Conservation (phyloP, 768 basidiomycete genomes). For the Leccinum rimulosum region DNA sequence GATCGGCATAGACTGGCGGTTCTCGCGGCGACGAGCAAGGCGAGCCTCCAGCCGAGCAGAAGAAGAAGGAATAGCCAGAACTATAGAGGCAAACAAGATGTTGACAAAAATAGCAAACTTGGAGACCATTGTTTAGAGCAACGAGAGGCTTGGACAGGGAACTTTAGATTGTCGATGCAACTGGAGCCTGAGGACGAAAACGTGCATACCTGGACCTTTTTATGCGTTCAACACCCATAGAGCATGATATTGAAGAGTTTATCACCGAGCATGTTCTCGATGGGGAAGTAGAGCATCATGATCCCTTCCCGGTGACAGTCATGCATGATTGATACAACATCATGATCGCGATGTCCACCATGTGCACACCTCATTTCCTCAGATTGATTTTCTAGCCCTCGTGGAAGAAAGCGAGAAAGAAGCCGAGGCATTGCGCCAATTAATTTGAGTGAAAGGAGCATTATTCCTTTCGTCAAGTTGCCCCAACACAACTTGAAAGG, state of each 20-base stretch:
- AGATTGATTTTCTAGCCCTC: no score
- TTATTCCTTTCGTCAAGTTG: no score
- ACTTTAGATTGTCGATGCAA: neutral
- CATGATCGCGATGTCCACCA: neutral
- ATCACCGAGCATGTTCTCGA: neutral
- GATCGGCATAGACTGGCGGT: constrained; percentile 11
- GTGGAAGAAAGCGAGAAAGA: no score
- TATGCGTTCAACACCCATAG: neutral
- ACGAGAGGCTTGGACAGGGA: neutral
- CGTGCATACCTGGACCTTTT: neutral
- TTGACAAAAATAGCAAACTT: constrained; percentile 14
- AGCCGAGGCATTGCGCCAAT: no score
- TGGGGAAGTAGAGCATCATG: neutral
- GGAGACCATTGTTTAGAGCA: constrained; percentile 14
- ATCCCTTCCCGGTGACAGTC: no score
- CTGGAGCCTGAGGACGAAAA: neutral
- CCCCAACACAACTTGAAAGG: no score
- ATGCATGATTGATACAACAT: neutral
- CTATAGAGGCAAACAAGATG: constrained; percentile 18
- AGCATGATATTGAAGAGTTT: neutral
- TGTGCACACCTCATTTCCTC: no score
- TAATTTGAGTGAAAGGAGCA: no score
- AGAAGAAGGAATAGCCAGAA: constrained; percentile 11
- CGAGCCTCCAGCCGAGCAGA: constrained; percentile 5
- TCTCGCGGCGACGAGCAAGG: constrained; percentile 16